Conservation (phyloP, 768 basidiomycete species). For the Phlegmacium glaucopus region DNA sequence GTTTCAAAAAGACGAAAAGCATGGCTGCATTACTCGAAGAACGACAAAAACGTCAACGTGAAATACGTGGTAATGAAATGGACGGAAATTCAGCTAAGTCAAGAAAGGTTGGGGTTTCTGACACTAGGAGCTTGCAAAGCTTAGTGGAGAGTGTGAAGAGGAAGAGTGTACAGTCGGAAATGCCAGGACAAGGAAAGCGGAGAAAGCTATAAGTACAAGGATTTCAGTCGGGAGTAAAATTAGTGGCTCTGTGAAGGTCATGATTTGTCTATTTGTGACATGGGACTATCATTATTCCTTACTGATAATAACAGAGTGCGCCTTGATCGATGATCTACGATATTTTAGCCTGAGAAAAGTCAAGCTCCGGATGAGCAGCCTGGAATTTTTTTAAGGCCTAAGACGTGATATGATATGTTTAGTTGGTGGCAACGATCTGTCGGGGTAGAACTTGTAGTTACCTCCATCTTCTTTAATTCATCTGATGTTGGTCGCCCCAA, state of each 20-base stretch:
- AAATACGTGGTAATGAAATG: conserved; percentile 19
- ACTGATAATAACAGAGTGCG: not conserved
- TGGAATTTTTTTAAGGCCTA: conserved; percentile 89
- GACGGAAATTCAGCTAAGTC: conserved; percentile 10
- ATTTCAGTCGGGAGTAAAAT: not conserved
- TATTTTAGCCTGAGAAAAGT: conserved; percentile 91
- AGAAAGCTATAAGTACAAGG: conserved; percentile 28
- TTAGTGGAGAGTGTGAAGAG: conserved; percentile 89
- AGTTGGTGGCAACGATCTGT: not conserved
- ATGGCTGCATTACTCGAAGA: conserved; percentile 88
- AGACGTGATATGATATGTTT: not conserved
- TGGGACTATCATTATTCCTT: too few relatives aligned
- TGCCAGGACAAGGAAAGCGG: conserved; percentile 35
- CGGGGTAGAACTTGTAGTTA: conserved; percentile 20
- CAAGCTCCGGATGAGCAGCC: conserved; percentile 86
- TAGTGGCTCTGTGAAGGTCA: not conserved
- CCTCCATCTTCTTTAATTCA: conserved; percentile 91
- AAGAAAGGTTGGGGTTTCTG: conserved; percentile 6
- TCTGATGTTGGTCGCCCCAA: conserved; percentile 96
- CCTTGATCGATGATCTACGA: conserved; percentile 49
- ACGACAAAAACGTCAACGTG: conserved; percentile 62
- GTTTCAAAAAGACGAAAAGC: conserved; percentile 89
- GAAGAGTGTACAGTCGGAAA: conserved; percentile 45
- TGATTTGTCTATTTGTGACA: too few relatives aligned
- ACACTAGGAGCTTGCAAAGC: conserved; percentile 46